Conservation (phyloP, 2,329 filamentous ascomycete genomes). For the Sclerotinia trifoliorum region DNA sequence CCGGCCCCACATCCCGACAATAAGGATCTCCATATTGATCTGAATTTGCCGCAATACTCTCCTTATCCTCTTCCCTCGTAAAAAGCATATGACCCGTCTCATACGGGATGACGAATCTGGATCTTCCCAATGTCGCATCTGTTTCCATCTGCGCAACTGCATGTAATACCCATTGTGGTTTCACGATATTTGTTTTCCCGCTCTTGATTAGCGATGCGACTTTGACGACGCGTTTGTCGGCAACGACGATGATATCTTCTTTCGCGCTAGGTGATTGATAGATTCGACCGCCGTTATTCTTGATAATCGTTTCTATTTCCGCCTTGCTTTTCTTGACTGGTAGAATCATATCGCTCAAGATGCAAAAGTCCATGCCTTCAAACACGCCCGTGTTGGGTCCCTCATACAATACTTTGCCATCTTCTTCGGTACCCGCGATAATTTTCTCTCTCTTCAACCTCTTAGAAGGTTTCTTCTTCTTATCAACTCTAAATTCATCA, state of each 20-base stretch:
- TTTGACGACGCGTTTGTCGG: constrained; percentile 77
- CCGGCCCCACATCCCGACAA: constrained; percentile 62
- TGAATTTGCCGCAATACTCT: constrained; percentile 58
- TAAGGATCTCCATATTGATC: constrained; percentile 86
- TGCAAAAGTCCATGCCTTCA: constrained; percentile 73
- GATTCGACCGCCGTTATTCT: constrained; percentile 76
- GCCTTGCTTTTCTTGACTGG: constrained; percentile 73
- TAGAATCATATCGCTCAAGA: constrained; percentile 72
- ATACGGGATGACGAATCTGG: constrained; percentile 60
- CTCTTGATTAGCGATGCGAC: constrained; percentile 78
- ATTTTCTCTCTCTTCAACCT: constrained; percentile 66
- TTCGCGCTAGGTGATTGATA: constrained; percentile 68
- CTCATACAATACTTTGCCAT: constrained; percentile 51
- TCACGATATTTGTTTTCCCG: constrained; percentile 69
- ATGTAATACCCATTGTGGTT: constrained; percentile 79
- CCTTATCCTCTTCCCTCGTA: constrained; percentile 55
- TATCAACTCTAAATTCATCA: constrained; percentile 75
- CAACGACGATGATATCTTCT: constrained; percentile 67
- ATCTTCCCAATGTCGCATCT: constrained; percentile 47
- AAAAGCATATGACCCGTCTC: constrained; percentile 70
- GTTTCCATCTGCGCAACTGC: constrained; percentile 52
- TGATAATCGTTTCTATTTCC: constrained; percentile 78
- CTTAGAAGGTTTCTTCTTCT: constrained; percentile 55
- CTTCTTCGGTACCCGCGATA: constrained; percentile 67
- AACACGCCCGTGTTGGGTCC: constrained; percentile 66